phyloP scores from a whole-genome alignment of 2,329 filamentous ascomycete species.

The Achaetomium macrosporum region DNA sequence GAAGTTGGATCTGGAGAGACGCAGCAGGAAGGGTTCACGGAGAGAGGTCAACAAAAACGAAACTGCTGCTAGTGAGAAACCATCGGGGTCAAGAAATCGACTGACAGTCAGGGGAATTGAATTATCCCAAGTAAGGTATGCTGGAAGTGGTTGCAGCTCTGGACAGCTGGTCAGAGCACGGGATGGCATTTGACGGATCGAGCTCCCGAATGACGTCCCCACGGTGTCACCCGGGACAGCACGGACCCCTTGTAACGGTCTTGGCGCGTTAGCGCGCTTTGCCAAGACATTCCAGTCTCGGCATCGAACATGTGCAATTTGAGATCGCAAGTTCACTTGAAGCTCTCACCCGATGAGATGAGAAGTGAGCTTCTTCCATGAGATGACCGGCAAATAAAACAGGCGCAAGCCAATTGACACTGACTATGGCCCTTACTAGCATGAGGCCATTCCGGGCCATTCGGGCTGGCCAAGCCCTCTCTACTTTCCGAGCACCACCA shows the following conservation, averaged over 20 bases:
- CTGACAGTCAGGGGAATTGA: too few species aligned
- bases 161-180: slow-evolving; percentile 7
- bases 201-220: neutral
- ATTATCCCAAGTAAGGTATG: neutral
- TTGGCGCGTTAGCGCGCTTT: neutral
- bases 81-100: neutral
- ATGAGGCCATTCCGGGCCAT: slow-evolving; percentile 2
- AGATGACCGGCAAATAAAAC: neutral
- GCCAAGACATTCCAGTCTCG: neutral
- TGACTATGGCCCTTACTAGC: neutral
- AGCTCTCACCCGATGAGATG: neutral
- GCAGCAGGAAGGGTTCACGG: too few species aligned
- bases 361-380: too few species aligned
- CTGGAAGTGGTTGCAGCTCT: neutral
- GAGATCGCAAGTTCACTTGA: neutral
- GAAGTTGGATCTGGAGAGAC: too few species aligned
- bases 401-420: neutral
- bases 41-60: slow-evolving; percentile 3
- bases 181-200: neutral
- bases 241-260: neutral
- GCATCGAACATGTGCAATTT: neutral
- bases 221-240: neutral
- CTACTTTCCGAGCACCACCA: neutral
- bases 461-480: neutral
- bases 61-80: neutral